phyloP scores from a whole-genome alignment of 148 eudicot species.

The Rhododendron ovatum region DNA sequence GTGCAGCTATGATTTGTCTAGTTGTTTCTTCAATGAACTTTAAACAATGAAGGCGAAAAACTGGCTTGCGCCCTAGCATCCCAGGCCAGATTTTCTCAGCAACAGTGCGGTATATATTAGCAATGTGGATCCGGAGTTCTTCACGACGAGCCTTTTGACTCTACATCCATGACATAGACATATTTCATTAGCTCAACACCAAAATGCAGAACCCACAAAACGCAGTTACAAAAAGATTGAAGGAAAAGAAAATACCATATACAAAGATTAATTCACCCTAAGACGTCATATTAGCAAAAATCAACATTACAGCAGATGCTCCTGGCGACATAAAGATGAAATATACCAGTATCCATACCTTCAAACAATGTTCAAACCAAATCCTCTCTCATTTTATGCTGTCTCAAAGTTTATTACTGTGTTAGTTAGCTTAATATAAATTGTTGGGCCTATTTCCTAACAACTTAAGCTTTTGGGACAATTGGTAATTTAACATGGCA shows the following conservation, averaged over 20 bases:
- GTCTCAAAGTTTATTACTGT: not conserved
- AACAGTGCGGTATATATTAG: slow-evolving; percentile 87
- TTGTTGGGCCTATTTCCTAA: not conserved
- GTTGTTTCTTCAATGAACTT: slow-evolving; percentile 93
- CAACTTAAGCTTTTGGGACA: not conserved
- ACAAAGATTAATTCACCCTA: not conserved
- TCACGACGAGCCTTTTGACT: slow-evolving; percentile 95
- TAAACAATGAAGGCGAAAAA: slow-evolving; percentile 87
- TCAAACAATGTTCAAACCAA: not conserved
- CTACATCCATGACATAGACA: slow-evolving; percentile 37
- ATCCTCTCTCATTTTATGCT: not conserved
- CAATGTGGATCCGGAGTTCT: slow-evolving; percentile 81
- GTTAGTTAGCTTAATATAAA: not conserved
- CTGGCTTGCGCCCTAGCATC: slow-evolving; percentile 83
- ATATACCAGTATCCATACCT: not conserved
- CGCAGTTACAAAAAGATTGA: not conserved
- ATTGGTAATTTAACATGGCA: not conserved
- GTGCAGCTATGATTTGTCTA: slow-evolving; percentile 59
- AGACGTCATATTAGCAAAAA: not conserved
- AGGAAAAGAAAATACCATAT: not conserved
- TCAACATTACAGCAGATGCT: not conserved
- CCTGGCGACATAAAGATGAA: not conserved
- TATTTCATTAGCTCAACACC: not conserved
- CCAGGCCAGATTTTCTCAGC: slow-evolving; percentile 99
- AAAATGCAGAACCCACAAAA: slow-evolving; percentile 1